Evolutionary conservation across 805 yeast species (phyloP).

Genomic region (Sugiyamaella floridensis): DNA sequence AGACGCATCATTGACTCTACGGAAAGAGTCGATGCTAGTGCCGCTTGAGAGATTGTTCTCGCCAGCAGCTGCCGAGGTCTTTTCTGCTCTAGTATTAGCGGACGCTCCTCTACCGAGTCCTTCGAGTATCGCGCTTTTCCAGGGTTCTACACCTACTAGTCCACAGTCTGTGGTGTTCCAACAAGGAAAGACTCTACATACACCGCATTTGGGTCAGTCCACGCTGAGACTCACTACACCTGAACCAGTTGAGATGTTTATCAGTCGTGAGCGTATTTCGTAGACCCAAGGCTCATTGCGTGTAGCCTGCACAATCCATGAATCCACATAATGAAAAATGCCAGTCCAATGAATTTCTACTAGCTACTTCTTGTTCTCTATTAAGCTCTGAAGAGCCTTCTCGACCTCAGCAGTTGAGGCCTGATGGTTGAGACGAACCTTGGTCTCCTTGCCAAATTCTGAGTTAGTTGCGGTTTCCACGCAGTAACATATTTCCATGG

Average conservation of each 20-base stretch:
- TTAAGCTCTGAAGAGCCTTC: slow-evolving; percentile 35
- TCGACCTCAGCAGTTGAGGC: slow-evolving; percentile 26
- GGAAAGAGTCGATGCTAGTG: neutral
- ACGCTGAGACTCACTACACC: neutral
- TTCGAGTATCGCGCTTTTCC: neutral
- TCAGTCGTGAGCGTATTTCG: neutral
- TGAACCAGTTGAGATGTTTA: neutral
- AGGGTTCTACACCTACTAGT: neutral
- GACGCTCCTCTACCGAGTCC: neutral
- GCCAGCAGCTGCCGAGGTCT: neutral
- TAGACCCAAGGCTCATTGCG: neutral
- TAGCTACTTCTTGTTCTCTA: slow-evolving; percentile 14
- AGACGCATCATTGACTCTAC: no score
- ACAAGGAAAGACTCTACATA: neutral
- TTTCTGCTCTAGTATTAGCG: neutral
- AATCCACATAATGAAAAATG: neutral
- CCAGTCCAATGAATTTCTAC: neutral
- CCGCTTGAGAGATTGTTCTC: neutral
- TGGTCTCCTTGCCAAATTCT: slow-evolving; percentile 35
- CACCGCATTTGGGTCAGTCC: neutral
- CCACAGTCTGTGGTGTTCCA: neutral
- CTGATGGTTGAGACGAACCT: slow-evolving; percentile 40
- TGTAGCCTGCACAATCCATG: neutral
- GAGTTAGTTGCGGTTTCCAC: neutral
- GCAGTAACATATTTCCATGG: neutral